phyloP scores from a whole-genome alignment of 345 rosid genomes.

The Syzygium oleosum region DNA sequence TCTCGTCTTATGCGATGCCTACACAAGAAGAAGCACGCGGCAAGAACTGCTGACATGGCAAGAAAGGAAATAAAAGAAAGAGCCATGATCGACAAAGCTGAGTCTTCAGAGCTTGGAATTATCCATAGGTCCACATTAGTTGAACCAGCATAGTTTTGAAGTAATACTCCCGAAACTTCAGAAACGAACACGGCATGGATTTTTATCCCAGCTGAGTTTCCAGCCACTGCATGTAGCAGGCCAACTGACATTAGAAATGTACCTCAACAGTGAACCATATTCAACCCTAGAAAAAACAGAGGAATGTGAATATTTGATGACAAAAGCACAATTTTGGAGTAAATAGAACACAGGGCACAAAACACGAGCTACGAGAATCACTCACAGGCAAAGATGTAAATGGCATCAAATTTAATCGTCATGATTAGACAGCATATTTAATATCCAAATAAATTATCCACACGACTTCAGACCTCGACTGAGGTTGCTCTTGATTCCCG shows the following conservation, averaged over 20 bases:
- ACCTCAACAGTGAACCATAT: not conserved
- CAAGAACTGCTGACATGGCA: slow-evolving; percentile 90
- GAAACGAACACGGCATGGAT: slow-evolving; percentile 79
- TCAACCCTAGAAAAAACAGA: not conserved
- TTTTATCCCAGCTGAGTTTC: slow-evolving; percentile 70
- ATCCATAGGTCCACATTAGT: slow-evolving; percentile 61
- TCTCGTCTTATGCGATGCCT: slow-evolving; percentile 72
- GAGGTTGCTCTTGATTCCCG: not conserved
- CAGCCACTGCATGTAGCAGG: slow-evolving; percentile 62
- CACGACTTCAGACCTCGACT: not conserved
- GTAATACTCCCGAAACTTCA: slow-evolving; percentile 53
- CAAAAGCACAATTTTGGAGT: not conserved
- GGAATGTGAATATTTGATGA: not conserved
- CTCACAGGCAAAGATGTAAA: not conserved
- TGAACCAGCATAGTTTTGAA: slow-evolving; percentile 38
- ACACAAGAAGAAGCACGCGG: slow-evolving; percentile 88
- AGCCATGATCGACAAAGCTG: slow-evolving; percentile 96
- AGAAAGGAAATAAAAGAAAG: slow-evolving; percentile 80
- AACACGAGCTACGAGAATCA: not conserved
- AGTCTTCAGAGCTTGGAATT: slow-evolving; percentile 63
- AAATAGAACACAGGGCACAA: not conserved
- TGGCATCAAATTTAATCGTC: not conserved
- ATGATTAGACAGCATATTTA: not conserved
- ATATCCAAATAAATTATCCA: not conserved
- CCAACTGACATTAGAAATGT: not conserved